These are phyloP conservation scores for Galerina sulciceps DNA, from an alignment of 768 basidiomycete genomes.

Conservation along the genomic window DNA sequence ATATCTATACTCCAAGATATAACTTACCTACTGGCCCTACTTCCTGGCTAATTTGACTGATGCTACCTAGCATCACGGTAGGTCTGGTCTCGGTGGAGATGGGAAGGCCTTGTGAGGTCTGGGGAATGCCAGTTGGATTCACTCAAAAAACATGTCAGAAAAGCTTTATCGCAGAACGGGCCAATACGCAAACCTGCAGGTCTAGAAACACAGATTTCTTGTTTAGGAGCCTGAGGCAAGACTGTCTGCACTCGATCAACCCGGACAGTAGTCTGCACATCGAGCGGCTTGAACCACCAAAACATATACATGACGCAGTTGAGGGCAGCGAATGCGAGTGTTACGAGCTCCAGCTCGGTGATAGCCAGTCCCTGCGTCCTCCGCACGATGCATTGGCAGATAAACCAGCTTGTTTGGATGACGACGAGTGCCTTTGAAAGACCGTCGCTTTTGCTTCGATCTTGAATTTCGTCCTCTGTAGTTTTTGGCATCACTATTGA, in stretches of 20 bases:
- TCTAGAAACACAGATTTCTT: background rate
- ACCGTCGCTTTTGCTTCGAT: constrained; percentile 21
- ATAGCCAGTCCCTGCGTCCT: constrained; percentile 21
- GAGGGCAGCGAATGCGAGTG: constrained; percentile 31
- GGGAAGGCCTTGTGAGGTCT: no score
- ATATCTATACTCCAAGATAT: no score
- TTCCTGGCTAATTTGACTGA: no score
- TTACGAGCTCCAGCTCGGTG: constrained; percentile 36
- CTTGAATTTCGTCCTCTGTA: constrained; percentile 8
- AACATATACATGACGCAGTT: constrained; percentile 29
- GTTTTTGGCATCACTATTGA: constrained; percentile 4
- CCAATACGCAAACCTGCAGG: background rate
- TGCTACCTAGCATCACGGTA: no score
- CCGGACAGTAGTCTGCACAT: constrained; percentile 24
- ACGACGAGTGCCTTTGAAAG: constrained; percentile 32
- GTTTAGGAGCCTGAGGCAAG: background rate
- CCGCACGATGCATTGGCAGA: constrained; percentile 28
- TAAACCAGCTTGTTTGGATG: constrained; percentile 37
- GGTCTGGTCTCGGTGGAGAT: no score
- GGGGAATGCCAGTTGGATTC: no score
- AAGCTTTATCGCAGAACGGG: no score
- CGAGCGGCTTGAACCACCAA: constrained; percentile 41
- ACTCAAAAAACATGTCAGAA: no score
- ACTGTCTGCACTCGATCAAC: no score
- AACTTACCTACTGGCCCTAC: no score